phyloP scores from a whole-genome alignment of 345 rosid species.

The Isatis tinctoria region DNA sequence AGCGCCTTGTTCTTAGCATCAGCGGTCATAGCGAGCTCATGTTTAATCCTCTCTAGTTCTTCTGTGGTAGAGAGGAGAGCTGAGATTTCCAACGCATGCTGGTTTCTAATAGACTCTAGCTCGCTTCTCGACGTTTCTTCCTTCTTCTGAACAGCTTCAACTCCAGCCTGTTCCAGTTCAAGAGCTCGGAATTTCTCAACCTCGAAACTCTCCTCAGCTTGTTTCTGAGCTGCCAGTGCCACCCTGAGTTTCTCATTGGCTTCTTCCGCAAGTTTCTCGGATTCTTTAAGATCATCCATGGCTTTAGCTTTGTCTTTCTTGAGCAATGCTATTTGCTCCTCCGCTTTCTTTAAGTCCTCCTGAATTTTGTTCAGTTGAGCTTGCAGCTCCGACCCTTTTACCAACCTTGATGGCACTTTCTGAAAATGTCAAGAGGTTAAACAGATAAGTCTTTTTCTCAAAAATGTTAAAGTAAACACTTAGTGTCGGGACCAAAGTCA shows the following conservation, averaged over 20 bases:
- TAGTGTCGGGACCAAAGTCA: too few relatives aligned
- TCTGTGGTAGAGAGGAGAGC: slow-evolving; percentile 68
- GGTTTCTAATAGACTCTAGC: slow-evolving; percentile 68
- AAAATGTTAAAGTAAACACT: too few relatives aligned
- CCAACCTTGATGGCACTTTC: slow-evolving; percentile 52
- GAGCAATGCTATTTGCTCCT: slow-evolving; percentile 56
- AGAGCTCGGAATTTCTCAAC: slow-evolving; percentile 83
- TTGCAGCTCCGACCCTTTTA: slow-evolving; percentile 64
- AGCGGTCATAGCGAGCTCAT: slow-evolving; percentile 63
- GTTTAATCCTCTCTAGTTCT: slow-evolving; percentile 66
- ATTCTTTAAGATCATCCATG: slow-evolving; percentile 68
- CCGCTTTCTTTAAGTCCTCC: slow-evolving; percentile 84
- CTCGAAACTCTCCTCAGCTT: slow-evolving; percentile 77
- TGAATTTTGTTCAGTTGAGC: slow-evolving; percentile 58
- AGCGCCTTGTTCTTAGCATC: slow-evolving; percentile 87
- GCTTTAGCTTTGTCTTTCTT: slow-evolving; percentile 80
- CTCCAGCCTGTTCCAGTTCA: slow-evolving; percentile 83
- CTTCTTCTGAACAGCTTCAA: slow-evolving; percentile 70
- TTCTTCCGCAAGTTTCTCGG: slow-evolving; percentile 54
- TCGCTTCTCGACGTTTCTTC: slow-evolving; percentile 71
- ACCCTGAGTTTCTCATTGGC: slow-evolving; percentile 75
- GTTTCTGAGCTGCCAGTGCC: slow-evolving; percentile 83
- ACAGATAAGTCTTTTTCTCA: neutral
- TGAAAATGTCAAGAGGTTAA: slow-evolving; percentile 25
- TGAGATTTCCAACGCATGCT: slow-evolving; percentile 79